phyloP scores from a whole-genome alignment of 176 grass and related monocot species.

The Avena sativa region DNA sequence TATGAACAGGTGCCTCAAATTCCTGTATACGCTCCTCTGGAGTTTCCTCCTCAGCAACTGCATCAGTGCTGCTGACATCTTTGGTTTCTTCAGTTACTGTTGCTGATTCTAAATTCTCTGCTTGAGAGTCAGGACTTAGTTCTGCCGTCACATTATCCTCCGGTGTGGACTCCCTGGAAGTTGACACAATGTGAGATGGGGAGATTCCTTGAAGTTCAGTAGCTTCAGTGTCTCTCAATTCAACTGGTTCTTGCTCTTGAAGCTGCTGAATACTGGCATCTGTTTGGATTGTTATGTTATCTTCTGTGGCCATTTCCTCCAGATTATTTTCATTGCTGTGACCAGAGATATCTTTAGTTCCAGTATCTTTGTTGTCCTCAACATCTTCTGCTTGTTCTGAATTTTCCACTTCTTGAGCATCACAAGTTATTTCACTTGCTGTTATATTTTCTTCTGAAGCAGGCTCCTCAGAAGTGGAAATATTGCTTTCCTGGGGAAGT shows the following conservation, averaged over 20 bases:
- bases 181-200: slow-evolving; percentile 23
- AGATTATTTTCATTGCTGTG: slow-evolving; percentile 10
- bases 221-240: slow-evolving; percentile 36
- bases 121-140: slow-evolving; percentile 27
- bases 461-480: slow-evolving; percentile 33
- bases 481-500: slow-evolving; percentile 30
- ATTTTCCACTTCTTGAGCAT: slow-evolving; percentile 19
- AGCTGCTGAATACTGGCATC: slow-evolving; percentile 16
- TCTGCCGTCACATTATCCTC: slow-evolving; percentile 27
- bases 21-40: slow-evolving; percentile 3
- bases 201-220: slow-evolving; percentile 33
- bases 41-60: slow-evolving; percentile 29
- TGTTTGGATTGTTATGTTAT: slow-evolving; percentile 17
- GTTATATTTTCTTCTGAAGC: slow-evolving; percentile 35
- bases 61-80: slow-evolving; percentile 23
- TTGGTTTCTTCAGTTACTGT: slow-evolving; percentile 37
- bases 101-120: slow-evolving; percentile 39
- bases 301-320: slow-evolving; percentile 11
- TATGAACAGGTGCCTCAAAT: slow-evolving; percentile 38
- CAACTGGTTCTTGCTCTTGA: slow-evolving; percentile 39
- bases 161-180: slow-evolving; percentile 9
- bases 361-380: slow-evolving; percentile 16
- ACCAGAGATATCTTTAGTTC: slow-evolving; percentile 20
- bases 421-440: slow-evolving; percentile 36
- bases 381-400: slow-evolving; percentile 20